Conservation (phyloP, 768 basidiomycete genomes). For the Macrolepiota albuminosa region DNA sequence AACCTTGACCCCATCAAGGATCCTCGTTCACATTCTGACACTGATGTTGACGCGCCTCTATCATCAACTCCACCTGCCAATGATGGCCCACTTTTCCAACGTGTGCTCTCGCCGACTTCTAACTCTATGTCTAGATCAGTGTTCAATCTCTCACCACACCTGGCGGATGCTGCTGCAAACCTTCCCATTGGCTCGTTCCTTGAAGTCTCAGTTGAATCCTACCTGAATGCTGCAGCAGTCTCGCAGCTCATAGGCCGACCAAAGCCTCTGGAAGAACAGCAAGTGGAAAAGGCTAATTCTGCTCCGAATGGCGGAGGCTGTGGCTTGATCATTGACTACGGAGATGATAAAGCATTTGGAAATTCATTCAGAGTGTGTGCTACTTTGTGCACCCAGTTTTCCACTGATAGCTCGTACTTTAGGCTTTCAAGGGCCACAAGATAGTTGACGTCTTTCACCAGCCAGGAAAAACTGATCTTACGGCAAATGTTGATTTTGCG, state of each 20-base stretch:
- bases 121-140: conserved; percentile 49
- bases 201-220: conserved; percentile 75
- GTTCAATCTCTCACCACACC: conserved; percentile 57
- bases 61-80: conserved; percentile 10
- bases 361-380: conserved; percentile 75
- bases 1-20: conserved; percentile 17
- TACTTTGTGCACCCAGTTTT: neutral
- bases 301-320: conserved; percentile 35
- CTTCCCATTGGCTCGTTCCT: conserved; percentile 69
- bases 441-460: conserved; percentile 79
- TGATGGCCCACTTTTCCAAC: conserved; percentile 43
- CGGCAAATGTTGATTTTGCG: conserved; percentile 95
- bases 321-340: conserved; percentile 89
- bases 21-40: conserved; percentile 7
- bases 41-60: neutral
- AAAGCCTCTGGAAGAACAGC: neutral
- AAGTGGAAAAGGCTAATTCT: neutral
- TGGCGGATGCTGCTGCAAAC: conserved; percentile 36
- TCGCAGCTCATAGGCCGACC: conserved; percentile 50
- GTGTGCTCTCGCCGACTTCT: conserved; percentile 60
- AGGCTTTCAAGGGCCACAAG: conserved; percentile 90
- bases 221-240: conserved; percentile 61
- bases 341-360: conserved; percentile 61
- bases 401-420: conserved; percentile 1
- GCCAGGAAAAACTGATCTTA: conserved; percentile 89